A percentile compares a stretch with the other conserved stretches of the same genome.
Evolutionary conservation across 2,329 filamentous ascomycete genomes (phyloP).

Genomic region (Fusarium tjaetaba): DNA sequence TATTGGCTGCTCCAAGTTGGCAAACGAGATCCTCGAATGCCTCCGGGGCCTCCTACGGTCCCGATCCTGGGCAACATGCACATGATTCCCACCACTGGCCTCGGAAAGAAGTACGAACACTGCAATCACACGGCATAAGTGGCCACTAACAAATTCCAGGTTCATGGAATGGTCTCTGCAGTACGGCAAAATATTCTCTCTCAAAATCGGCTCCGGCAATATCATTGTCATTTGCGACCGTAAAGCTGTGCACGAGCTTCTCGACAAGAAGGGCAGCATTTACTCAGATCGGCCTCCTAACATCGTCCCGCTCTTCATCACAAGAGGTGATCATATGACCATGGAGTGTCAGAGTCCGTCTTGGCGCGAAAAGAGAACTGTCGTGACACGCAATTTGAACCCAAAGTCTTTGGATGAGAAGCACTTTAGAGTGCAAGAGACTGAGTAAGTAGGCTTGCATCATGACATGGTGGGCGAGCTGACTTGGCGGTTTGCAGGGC

Average conservation of each 20-base stretch:
- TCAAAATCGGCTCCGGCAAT: not conserved
- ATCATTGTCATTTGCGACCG: not conserved
- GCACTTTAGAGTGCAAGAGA: not conserved
- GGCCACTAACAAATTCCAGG: not conserved
- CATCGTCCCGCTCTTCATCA: not conserved
- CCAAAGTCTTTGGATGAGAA: not conserved
- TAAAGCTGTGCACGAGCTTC: not conserved
- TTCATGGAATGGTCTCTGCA: not conserved
- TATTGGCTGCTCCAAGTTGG: not conserved
- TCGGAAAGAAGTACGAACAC: not conserved
- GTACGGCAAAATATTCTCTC: not conserved
- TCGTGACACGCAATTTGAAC: not conserved
- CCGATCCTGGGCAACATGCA: not conserved
- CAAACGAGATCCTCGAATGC: not conserved
- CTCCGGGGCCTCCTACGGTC: not conserved
- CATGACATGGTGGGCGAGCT: fast-evolving
- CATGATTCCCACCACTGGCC: not conserved
- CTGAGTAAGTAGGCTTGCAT: not conserved
- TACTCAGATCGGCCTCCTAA: not conserved
- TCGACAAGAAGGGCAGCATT: not conserved
- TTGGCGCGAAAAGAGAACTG: not conserved
- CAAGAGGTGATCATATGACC: not conserved
- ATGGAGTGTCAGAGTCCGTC: not conserved
- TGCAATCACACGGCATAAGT: fast-evolving
- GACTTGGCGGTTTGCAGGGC: fast-evolving